These are phyloP conservation scores for Trichoderma aggressivum DNA, from an alignment of 2,329 filamentous ascomycete genomes.

Conservation along the genomic window DNA sequence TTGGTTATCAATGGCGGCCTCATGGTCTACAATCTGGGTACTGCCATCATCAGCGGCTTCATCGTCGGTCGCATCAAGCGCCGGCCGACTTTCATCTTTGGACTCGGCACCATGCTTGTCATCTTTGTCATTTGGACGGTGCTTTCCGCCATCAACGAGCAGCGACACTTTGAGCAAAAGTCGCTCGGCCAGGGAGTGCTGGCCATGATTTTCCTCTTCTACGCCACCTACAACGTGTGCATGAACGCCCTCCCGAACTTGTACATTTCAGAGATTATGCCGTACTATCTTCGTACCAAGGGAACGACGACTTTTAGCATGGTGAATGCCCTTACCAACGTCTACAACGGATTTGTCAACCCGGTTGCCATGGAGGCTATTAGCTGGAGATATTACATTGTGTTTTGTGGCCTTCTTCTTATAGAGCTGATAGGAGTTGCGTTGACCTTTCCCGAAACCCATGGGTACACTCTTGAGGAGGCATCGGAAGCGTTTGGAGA, in stretches of 20 bases:
- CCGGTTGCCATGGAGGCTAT: constrained; percentile 25
- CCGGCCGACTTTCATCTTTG: constrained; percentile 40
- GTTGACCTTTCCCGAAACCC: constrained; percentile 34
- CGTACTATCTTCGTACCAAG: constrained; percentile 35
- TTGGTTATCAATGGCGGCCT: constrained; percentile 41
- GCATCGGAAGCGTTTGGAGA: constrained; percentile 27
- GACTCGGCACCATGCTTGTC: constrained; percentile 35
- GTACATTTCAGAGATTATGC: constrained; percentile 41
- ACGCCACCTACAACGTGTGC: constrained; percentile 43
- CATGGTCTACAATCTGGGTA: constrained; percentile 40
- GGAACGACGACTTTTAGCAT: constrained; percentile 44
- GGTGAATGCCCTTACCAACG: constrained; percentile 35
- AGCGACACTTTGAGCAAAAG: neutral
- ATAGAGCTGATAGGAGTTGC: constrained; percentile 25
- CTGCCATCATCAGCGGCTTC: constrained; percentile 35
- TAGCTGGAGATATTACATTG: constrained; percentile 22
- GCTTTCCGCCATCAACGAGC: constrained; percentile 31
- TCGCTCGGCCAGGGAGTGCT: constrained; percentile 42
- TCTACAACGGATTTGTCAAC: constrained; percentile 36
- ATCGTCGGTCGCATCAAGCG: constrained; percentile 43
- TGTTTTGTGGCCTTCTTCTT: constrained; percentile 22
- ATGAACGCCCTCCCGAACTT: constrained; percentile 46
- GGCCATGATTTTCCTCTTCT: constrained; percentile 46
- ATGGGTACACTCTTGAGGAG: constrained; percentile 27
- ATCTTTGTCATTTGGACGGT: constrained; percentile 40